phyloP scores from a whole-genome alignment of 2,329 filamentous ascomycete species.

The Exophiala calicioides region DNA sequence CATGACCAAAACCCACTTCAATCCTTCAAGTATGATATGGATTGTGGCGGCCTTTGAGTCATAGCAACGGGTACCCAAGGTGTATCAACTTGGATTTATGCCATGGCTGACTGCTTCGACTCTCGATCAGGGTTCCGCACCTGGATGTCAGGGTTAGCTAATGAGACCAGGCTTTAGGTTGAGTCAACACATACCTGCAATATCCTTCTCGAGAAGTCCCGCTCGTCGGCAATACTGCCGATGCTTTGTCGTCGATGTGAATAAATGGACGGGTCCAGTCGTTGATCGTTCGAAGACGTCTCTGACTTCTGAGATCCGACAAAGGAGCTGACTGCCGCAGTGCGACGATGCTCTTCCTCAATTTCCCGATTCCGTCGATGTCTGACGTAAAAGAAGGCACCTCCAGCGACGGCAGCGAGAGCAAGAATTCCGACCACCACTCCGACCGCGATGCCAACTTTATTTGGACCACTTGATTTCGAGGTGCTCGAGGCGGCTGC shows the following conservation, averaged over 20 bases:
- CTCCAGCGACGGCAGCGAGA: constrained; percentile 66
- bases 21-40: too few relatives aligned
- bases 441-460: constrained; percentile 82
- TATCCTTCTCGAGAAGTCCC: constrained; percentile 95
- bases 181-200: constrained; percentile 86
- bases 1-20: too few relatives aligned
- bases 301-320: constrained; percentile 59
- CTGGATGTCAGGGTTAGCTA: constrained; percentile 10
- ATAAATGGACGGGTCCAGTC: constrained; percentile 81
- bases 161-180: too few relatives aligned
- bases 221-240: constrained; percentile 94
- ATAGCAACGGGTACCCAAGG: neutral
- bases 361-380: constrained; percentile 74
- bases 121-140: constrained; percentile 30
- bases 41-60: neutral
- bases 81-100: constrained; percentile 5
- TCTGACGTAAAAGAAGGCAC: constrained; percentile 71
- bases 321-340: constrained; percentile 76
- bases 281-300: constrained; percentile 75
- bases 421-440: constrained; percentile 81
- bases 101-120: constrained; percentile 23
- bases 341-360: constrained; percentile 81
- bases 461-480: constrained; percentile 58
- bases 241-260: constrained; percentile 83
- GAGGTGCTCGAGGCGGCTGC: constrained; percentile 34